Evolutionary conservation across 139 green algal genomes (phyloP).

Genomic region (Protoeuglena noctilucae): DNA sequence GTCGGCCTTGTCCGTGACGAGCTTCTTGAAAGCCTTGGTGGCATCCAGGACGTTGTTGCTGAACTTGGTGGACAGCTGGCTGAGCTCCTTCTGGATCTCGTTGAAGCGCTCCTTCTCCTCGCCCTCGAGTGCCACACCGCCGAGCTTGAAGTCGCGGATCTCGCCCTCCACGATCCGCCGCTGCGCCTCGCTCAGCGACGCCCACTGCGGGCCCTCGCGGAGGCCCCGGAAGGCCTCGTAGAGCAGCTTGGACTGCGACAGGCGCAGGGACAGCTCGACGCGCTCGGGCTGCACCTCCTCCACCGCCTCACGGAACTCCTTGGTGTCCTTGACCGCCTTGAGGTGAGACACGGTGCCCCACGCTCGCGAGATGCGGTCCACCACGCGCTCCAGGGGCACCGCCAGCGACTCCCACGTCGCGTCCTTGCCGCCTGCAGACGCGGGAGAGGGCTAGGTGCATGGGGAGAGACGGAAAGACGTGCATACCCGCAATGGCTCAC

Average conservation of each 20-base stretch:
- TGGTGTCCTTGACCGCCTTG: conserved; percentile 82
- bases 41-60: conserved; percentile 81
- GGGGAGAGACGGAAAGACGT: too few relatives aligned
- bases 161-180: conserved; percentile 60
- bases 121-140: conserved; percentile 72
- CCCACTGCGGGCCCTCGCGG: conserved; percentile 38
- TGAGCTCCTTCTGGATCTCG: conserved; percentile 86
- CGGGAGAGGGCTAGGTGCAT: too few relatives aligned
- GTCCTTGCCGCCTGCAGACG: too few relatives aligned
- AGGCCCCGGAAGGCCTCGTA: conserved; percentile 60
- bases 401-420: conserved; percentile 63
- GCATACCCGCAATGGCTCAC: too few relatives aligned
- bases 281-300: conserved; percentile 87
- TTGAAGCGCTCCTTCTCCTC: conserved; percentile 78
- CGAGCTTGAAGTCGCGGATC: conserved; percentile 75
- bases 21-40: conserved; percentile 72
- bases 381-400: conserved; percentile 68
- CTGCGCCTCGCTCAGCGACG: conserved; percentile 46
- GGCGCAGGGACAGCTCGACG: conserved; percentile 63
- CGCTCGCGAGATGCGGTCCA: conserved; percentile 51
- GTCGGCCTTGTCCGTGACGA: conserved; percentile 57
- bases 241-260: conserved; percentile 62
- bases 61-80: conserved; percentile 73
- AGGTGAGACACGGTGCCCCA: conserved; percentile 87
- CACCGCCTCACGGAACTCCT: conserved; percentile 66